Conservation (phyloP, 768 basidiomycete genomes). For the Suillus fuscotomentosus region DNA sequence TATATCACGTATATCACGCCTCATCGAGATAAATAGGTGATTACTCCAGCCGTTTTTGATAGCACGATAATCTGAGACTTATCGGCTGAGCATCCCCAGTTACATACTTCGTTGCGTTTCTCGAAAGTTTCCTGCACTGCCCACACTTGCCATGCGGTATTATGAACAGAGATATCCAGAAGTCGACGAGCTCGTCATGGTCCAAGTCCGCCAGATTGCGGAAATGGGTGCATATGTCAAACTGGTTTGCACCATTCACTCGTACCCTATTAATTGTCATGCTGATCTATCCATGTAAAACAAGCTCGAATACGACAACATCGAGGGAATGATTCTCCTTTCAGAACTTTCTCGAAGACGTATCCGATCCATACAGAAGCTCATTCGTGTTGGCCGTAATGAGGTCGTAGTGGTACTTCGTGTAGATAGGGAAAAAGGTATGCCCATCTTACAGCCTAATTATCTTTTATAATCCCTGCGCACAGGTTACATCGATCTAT, state of each 20-base stretch:
- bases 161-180: constrained; percentile 94
- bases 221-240: constrained; percentile 99
- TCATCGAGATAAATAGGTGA: too few species aligned
- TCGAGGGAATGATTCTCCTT: constrained; percentile 99
- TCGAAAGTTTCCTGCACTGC: not conserved
- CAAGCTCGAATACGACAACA: constrained; percentile 98
- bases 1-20: too few species aligned
- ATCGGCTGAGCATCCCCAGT: not conserved
- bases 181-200: constrained; percentile 99
- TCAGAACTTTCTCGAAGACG: constrained; percentile 96
- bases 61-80: not conserved
- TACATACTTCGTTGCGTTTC: not conserved
- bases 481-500: constrained; percentile 96
- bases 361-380: constrained; percentile 95
- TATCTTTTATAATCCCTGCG: not conserved
- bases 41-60: not conserved
- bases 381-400: constrained; percentile 96
- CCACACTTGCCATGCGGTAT: constrained; percentile 65
- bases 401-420: constrained; percentile 97
- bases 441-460: constrained; percentile 16
- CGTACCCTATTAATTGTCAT: not conserved
- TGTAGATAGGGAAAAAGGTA: constrained; percentile 99
- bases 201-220: constrained; percentile 97
- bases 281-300: not conserved
- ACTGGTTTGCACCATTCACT: constrained; percentile 55